Percentiles rank a stretch among this genome's conserved stretches.
Evolutionary conservation across 2,329 filamentous ascomycete genomes (phyloP).

Genomic region (Xylaria sp.): DNA sequence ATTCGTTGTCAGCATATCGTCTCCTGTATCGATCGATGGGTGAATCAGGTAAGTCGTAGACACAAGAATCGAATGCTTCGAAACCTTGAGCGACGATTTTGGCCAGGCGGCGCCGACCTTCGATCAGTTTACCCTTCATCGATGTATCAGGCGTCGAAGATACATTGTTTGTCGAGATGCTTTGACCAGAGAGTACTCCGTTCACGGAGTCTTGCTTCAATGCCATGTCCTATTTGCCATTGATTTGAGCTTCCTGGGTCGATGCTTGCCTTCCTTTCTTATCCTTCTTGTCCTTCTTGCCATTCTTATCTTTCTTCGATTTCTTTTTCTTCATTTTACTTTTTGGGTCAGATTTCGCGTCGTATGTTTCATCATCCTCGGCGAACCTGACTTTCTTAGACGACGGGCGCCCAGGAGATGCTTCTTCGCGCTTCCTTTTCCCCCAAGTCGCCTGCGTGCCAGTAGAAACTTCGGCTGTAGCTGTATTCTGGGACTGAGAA

Average conservation of each 20-base stretch:
- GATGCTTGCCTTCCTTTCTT: conserved; percentile 13
- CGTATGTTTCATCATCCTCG: neutral
- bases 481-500: neutral
- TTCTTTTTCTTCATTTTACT: conserved; percentile 1
- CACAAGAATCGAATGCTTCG: conserved; percentile 24
- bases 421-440: conserved; percentile 24
- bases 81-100: conserved; percentile 34
- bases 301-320: neutral
- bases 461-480: neutral
- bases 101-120: conserved; percentile 33
- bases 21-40: neutral
- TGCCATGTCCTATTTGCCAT: conserved; percentile 42
- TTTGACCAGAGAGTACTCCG: neutral
- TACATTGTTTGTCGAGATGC: neutral
- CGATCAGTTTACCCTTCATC: conserved; percentile 15
- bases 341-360: neutral
- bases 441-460: neutral
- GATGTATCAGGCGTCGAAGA: neutral
- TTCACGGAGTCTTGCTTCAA: conserved; percentile 28
- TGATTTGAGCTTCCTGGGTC: conserved; percentile 23
- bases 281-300: neutral
- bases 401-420: conserved; percentile 1
- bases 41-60: conserved; percentile 29
- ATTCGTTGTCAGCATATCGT: neutral
- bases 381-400: conserved; percentile 28